Evolutionary conservation across 768 basidiomycete genomes (phyloP), one percentile per base, ranked within the genome.

Genomic region (Phaeolepiota aurea): DNA sequence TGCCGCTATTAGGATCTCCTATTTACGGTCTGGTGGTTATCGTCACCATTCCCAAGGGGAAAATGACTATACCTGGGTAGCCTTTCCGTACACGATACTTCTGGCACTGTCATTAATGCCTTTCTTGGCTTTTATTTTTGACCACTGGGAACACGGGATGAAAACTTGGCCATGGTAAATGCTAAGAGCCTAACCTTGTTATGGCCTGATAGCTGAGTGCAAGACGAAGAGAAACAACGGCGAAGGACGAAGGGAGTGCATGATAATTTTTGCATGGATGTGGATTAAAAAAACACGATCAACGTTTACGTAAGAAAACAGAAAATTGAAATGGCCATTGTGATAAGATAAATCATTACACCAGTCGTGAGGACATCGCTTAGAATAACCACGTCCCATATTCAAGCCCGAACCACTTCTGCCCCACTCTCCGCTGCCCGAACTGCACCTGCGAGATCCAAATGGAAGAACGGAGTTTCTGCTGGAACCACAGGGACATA

Each of bases 381-480:
- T 28, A 28, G n/a, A 28, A 28, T 28, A 28, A 28, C 7, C 7
- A 28, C 7, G n/a, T 7, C 9, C 9, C 9, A 10, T 12, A 30
- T 20, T 28, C 16, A 20, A 28, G 44, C n/a, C 25, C 38, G 37
- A 33, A 32, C 53, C 37, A 11, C 55, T 56, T 33, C 44, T 47
- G 35, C 40, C 7, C 62, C 66, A 47, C 56, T 59, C 53, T 87
- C 84, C 3, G 84, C 87, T 10, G 80, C 79, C 5, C 61, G 67
- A 30, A 90, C 78, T 28, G 89, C 89, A 2, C 71, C 68, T 21
- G 69, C 60, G 25, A 97, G 63, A 57, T 94, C 92, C 48, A 96
- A 67, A 65, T 97, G 94, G 82, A 97, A 94, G 71, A 80, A 88
- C 5, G 87, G 87, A 4, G 85, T 89, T 28, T 74, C 70, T 5